A percentile compares a stretch with the other conserved stretches of the same genome.
Evolutionary conservation across 2,329 filamentous ascomycete genomes (phyloP).

Genomic region (Diaporthe vaccinii): DNA sequence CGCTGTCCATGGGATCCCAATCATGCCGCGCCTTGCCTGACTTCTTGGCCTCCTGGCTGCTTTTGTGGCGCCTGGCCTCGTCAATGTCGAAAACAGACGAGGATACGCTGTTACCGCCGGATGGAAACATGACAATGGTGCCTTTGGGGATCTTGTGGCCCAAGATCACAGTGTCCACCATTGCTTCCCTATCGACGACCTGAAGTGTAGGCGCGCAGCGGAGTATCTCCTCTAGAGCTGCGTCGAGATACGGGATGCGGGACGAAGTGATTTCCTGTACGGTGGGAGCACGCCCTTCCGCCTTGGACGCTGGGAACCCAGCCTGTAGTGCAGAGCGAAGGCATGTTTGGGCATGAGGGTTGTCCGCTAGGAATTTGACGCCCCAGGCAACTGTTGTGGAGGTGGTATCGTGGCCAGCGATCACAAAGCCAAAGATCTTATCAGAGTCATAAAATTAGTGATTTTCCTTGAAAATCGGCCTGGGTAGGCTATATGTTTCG

Average conservation of each 20-base stretch:
- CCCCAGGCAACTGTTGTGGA: constrained; percentile 58
- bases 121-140: constrained; percentile 57
- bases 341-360: constrained; percentile 53
- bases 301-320: constrained; percentile 54
- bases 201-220: constrained; percentile 60
- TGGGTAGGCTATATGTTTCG: background rate
- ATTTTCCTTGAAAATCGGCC: background rate
- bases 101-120: constrained; percentile 45
- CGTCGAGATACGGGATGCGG: constrained; percentile 59
- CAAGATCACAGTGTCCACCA: constrained; percentile 54
- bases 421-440: constrained; percentile 54
- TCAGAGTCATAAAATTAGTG: constrained; percentile 45
- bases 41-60: background rate
- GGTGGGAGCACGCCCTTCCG: constrained; percentile 47
- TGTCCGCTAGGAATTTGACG: constrained; percentile 54
- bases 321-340: constrained; percentile 56
- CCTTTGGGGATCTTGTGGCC: constrained; percentile 56
- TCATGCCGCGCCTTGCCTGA: background rate
- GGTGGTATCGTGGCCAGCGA: constrained; percentile 59
- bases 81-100: background rate
- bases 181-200: constrained; percentile 57
- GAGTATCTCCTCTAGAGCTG: constrained; percentile 59
- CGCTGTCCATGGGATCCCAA: background rate
- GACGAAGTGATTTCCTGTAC: constrained; percentile 50
- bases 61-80: background rate